These are phyloP conservation scores for Hypsizygus ulmarius DNA, from an alignment of 1,284 basidiomycete genomes.

Conservation along the genomic window DNA sequence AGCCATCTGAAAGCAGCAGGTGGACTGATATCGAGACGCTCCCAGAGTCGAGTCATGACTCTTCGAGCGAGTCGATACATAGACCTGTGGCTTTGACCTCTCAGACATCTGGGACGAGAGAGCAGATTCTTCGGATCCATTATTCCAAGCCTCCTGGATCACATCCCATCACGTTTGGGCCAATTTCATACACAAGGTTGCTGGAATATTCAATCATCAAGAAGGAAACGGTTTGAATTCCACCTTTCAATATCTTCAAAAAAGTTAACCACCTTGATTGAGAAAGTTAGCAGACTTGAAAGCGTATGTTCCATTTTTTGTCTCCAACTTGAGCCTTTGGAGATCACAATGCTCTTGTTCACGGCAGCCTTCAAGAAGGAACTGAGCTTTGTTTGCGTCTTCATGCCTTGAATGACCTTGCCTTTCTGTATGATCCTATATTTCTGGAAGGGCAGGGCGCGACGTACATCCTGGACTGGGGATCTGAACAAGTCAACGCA, in stretches of 20 bases:
- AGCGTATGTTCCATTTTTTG: conserved; percentile 11
- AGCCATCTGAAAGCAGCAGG: too few relatives aligned
- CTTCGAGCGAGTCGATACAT: conserved; percentile 9
- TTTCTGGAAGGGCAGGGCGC: conserved; percentile 43
- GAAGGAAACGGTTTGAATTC: conserved; percentile 22
- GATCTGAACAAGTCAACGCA: conserved; percentile 31
- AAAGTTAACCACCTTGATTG: conserved; percentile 2
- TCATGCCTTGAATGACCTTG: conserved; percentile 34
- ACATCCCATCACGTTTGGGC: conserved; percentile 24
- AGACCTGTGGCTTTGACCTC: conserved; percentile 1
- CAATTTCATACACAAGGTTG: conserved; percentile 21
- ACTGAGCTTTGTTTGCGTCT: conserved; percentile 37
- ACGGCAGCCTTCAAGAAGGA: conserved; percentile 32
- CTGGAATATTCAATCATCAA: conserved; percentile 17
- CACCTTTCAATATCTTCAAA: neutral
- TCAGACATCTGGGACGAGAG: conserved; percentile 7
- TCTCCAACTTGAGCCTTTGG: neutral
- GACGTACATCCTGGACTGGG: conserved; percentile 55
- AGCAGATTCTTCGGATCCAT: conserved; percentile 22
- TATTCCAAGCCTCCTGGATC: conserved; percentile 28
- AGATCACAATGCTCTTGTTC: conserved; percentile 1
- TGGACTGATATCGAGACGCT: neutral
- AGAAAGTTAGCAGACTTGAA: conserved; percentile 11
- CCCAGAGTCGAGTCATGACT: conserved; percentile 8
- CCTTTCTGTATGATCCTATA: conserved; percentile 53